Percentiles rank a stretch among this genome's conserved stretches.
These are phyloP conservation scores for Pueraria montana DNA, from an alignment of 306 rosid species.

Conservation along the genomic window DNA sequence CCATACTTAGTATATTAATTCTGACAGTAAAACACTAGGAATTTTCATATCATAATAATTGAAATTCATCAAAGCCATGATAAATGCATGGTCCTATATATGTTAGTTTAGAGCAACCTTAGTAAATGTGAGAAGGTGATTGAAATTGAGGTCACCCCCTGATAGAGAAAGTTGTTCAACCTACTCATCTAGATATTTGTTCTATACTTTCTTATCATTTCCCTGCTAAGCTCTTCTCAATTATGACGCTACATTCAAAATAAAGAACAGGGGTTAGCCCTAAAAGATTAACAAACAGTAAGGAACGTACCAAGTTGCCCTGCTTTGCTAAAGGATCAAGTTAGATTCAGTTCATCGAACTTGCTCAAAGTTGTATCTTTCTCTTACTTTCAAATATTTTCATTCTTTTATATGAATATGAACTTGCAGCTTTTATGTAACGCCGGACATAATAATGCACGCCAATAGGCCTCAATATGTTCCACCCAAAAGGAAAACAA, in stretches of 20 bases:
- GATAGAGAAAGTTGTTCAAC: conserved; percentile 1
- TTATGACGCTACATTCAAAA: background rate
- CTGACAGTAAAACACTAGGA: too few relatives aligned
- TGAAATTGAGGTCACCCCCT: background rate
- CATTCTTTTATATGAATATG: background rate
- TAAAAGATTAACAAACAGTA: background rate
- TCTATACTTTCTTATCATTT: background rate
- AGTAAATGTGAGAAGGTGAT: background rate
- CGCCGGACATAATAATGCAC: background rate
- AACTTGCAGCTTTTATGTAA: background rate
- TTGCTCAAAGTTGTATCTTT: background rate
- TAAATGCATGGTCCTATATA: conserved; percentile 32
- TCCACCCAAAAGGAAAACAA: background rate
- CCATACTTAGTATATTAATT: background rate
- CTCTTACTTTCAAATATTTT: conserved; percentile 1
- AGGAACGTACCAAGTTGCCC: background rate
- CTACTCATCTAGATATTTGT: background rate
- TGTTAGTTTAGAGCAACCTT: background rate
- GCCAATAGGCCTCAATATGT: background rate
- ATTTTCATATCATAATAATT: too few relatives aligned
- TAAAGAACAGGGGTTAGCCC: background rate
- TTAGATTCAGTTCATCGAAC: background rate
- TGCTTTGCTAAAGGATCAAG: background rate
- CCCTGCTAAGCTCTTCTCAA: background rate
- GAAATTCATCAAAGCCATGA: too few relatives aligned